phyloP scores from a whole-genome alignment of 2,329 filamentous ascomycete species.

The Neofusicoccum cordaticola region DNA sequence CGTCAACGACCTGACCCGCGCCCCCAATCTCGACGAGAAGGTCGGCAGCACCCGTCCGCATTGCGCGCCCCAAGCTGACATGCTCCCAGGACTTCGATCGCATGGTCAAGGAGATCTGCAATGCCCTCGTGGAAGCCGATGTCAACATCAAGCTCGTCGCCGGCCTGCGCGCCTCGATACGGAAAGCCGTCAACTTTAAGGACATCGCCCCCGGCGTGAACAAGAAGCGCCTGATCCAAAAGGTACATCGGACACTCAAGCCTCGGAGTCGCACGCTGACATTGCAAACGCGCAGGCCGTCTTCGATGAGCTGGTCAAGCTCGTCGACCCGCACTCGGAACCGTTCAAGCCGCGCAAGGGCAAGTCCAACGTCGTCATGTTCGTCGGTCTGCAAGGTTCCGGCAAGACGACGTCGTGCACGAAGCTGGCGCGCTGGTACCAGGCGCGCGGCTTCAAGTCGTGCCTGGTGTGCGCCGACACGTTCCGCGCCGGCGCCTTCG shows the following conservation, averaged over 20 bases:
- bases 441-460: constrained; percentile 85
- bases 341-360: constrained; percentile 97
- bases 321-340: constrained; percentile 93
- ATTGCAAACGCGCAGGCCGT: constrained; percentile 55
- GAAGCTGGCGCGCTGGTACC: constrained; percentile 92
- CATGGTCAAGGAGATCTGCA: constrained; percentile 98
- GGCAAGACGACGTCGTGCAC: constrained; percentile 99
- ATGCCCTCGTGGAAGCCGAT: constrained; percentile 92
- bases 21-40: constrained; percentile 95
- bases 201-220: constrained; percentile 87
- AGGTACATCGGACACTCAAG: constrained; percentile 41
- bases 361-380: constrained; percentile 97
- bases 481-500: constrained; percentile 96
- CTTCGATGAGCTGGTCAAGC: constrained; percentile 91
- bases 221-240: constrained; percentile 98
- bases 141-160: constrained; percentile 94
- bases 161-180: constrained; percentile 89
- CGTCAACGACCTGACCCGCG: constrained; percentile 86
- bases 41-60: constrained; percentile 40
- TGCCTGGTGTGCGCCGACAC: constrained; percentile 97
- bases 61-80: constrained; percentile 32
- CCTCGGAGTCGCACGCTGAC: neutral
- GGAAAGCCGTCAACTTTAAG: constrained; percentile 87
- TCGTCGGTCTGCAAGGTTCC: constrained; percentile 94
- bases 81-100: constrained; percentile 76